Evolutionary conservation across 2,329 filamentous ascomycete genomes (phyloP).

Genomic region (Colletotrichum horii): DNA sequence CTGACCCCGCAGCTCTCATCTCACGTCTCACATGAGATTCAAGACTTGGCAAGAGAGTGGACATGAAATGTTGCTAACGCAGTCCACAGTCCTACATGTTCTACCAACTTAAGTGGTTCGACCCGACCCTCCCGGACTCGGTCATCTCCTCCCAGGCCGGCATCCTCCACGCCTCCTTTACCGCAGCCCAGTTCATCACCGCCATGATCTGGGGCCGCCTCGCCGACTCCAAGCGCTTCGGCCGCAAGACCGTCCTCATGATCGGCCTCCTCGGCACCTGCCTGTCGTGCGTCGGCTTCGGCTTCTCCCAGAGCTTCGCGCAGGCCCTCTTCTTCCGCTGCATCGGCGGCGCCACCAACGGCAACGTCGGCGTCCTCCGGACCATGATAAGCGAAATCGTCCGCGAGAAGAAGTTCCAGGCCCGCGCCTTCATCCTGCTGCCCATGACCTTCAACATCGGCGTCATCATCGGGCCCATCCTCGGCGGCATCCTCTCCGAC

Average conservation of each 20-base stretch:
- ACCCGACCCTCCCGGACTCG: slow-evolving; percentile 57
- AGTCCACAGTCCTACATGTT: slow-evolving; percentile 71
- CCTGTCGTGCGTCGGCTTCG: slow-evolving; percentile 73
- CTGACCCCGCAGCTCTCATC: not conserved
- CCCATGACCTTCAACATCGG: slow-evolving; percentile 55
- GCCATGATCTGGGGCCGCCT: slow-evolving; percentile 83
- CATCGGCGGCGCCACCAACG: slow-evolving; percentile 64
- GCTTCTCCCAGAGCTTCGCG: slow-evolving; percentile 70
- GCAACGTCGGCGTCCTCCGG: slow-evolving; percentile 59
- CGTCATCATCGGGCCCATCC: slow-evolving; percentile 49
- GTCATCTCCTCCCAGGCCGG: slow-evolving; percentile 80
- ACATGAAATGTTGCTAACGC: not conserved
- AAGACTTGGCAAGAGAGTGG: not conserved
- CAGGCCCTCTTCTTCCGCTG: slow-evolving; percentile 70
- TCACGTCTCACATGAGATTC: not conserved
- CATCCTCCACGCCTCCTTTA: slow-evolving; percentile 79
- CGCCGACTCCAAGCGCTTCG: slow-evolving; percentile 66
- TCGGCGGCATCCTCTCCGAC: slow-evolving; percentile 73
- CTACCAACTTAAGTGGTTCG: slow-evolving; percentile 85
- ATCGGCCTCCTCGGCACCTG: slow-evolving; percentile 74
- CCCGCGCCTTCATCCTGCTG: slow-evolving; percentile 50
- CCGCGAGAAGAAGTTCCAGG: slow-evolving; percentile 52
- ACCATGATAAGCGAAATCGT: slow-evolving; percentile 68
- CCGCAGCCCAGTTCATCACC: slow-evolving; percentile 80
- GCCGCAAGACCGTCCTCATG: slow-evolving; percentile 79